Evolutionary conservation across 495 filamentous ascomycete species (phyloP).

Genomic region (Aspergillus diversus): DNA sequence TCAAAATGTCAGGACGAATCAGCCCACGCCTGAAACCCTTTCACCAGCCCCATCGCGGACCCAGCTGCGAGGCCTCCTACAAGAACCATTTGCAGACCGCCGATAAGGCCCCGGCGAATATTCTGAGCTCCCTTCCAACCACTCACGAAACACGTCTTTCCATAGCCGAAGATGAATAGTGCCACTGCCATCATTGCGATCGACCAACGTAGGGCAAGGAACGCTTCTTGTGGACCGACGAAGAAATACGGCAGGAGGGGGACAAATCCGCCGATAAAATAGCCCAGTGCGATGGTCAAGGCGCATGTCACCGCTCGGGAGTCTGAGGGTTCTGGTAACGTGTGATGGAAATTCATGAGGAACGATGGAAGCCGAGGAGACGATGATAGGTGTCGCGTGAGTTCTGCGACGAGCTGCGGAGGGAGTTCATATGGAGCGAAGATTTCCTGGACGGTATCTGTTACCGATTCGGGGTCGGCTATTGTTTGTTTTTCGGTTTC

Average conservation of each 20-base stretch:
- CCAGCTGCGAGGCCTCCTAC: constrained; percentile 68
- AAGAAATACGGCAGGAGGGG: constrained; percentile 80
- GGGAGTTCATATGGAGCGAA: constrained; percentile 62
- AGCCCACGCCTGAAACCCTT: constrained; percentile 51
- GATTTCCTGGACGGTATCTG: constrained; percentile 49
- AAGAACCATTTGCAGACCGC: constrained; percentile 66
- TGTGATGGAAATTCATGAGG: constrained; percentile 62
- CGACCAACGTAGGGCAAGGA: constrained; percentile 66
- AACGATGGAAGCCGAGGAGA: constrained; percentile 56
- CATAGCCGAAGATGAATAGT: constrained; percentile 73
- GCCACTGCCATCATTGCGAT: constrained; percentile 70
- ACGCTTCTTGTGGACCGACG: constrained; percentile 57
- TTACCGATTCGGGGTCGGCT: constrained; percentile 40
- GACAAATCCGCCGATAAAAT: constrained; percentile 73
- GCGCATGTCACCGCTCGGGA: constrained; percentile 62
- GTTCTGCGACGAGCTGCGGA: constrained; percentile 42
- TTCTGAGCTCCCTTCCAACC: constrained; percentile 43
- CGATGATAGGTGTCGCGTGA: constrained; percentile 50
- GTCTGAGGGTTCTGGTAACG: constrained; percentile 51
- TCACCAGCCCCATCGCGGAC: constrained; percentile 68
- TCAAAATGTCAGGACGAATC: constrained; percentile 13
- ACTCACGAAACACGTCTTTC: constrained; percentile 63
- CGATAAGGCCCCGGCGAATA: constrained; percentile 44
- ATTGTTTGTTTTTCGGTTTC: constrained; percentile 48
- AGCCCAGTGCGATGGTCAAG: constrained; percentile 68